phyloP scores from a whole-genome alignment of 805 yeast genomes.

The Wickerhamiella bombiphila region DNA sequence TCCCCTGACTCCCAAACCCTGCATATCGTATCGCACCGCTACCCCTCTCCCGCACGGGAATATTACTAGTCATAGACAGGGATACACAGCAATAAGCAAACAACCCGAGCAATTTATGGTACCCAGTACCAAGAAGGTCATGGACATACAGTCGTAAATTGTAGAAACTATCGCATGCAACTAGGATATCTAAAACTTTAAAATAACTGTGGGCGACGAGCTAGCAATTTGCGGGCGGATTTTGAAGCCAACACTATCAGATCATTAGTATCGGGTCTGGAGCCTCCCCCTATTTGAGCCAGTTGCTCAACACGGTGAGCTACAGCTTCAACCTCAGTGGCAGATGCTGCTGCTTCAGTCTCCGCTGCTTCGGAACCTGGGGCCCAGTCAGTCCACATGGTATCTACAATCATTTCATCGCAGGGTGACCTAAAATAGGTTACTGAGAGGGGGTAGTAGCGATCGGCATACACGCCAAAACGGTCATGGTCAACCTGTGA shows the following conservation, averaged over 20 bases:
- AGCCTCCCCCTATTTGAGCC: neutral
- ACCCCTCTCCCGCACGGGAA: too few relatives aligned
- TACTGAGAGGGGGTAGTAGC: slow-evolving; percentile 53
- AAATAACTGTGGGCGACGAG: too few relatives aligned
- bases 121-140: too few relatives aligned
- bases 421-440: slow-evolving; percentile 39
- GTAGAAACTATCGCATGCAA: too few relatives aligned
- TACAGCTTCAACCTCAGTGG: neutral
- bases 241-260: neutral
- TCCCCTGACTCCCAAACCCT: too few relatives aligned
- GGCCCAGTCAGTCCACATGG: neutral
- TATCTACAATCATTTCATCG: slow-evolving; percentile 33
- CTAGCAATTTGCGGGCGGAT: neutral
- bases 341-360: neutral
- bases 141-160: too few relatives aligned
- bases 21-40: too few relatives aligned
- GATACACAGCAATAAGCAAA: too few relatives aligned
- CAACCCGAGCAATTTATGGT: too few relatives aligned
- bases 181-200: too few relatives aligned
- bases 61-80: too few relatives aligned
- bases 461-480: slow-evolving; percentile 55
- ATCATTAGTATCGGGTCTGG: neutral
- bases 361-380: neutral
- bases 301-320: neutral
- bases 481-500: neutral